These are phyloP conservation scores for Zygotorulaspora chibaensis DNA, from an alignment of 805 yeast species.

Conservation along the genomic window DNA sequence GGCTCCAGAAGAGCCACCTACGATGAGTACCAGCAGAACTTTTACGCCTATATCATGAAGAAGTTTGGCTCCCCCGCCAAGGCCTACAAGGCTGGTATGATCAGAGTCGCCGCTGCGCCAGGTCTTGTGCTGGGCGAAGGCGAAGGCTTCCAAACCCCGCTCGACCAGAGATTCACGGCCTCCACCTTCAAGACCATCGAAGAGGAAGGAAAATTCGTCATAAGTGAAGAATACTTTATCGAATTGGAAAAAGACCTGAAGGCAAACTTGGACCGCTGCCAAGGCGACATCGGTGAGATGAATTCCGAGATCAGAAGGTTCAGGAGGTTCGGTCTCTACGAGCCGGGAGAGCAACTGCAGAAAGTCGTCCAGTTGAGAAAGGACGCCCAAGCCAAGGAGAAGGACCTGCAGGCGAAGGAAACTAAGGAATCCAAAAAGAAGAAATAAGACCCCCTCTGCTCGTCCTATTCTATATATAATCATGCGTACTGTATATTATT, in stretches of 20 bases:
- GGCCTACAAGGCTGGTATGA: constrained; percentile 71
- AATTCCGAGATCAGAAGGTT: constrained; percentile 50
- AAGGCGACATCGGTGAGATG: constrained; percentile 37
- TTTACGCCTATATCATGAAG: constrained; percentile 59
- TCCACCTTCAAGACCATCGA: constrained; percentile 39
- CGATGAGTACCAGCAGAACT: constrained; percentile 65
- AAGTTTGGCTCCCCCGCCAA: constrained; percentile 69
- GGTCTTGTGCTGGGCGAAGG: constrained; percentile 66
- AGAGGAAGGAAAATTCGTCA: constrained; percentile 43
- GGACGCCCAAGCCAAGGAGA: constrained; percentile 14
- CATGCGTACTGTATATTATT: constrained; percentile 3
- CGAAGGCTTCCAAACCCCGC: constrained; percentile 76
- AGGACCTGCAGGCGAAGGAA: constrained; percentile 18
- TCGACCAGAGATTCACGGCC: constrained; percentile 37
- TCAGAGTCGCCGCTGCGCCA: constrained; percentile 51
- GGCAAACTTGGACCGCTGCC: constrained; percentile 33
- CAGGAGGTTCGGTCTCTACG: constrained; percentile 62
- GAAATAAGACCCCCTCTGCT: constrained; percentile 1
- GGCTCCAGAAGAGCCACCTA: constrained; percentile 72
- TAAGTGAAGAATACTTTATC: constrained; percentile 53
- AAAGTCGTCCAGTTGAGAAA: constrained; percentile 28
- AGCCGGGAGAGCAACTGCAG: constrained; percentile 38
- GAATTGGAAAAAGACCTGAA: constrained; percentile 48
- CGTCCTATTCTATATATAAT: neutral
- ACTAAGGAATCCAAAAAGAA: constrained; percentile 12